Evolutionary conservation across 2,329 filamentous ascomycete genomes (phyloP), one percentile per base, ranked within the genome.

Genomic region (Fusarium equiseti): DNA sequence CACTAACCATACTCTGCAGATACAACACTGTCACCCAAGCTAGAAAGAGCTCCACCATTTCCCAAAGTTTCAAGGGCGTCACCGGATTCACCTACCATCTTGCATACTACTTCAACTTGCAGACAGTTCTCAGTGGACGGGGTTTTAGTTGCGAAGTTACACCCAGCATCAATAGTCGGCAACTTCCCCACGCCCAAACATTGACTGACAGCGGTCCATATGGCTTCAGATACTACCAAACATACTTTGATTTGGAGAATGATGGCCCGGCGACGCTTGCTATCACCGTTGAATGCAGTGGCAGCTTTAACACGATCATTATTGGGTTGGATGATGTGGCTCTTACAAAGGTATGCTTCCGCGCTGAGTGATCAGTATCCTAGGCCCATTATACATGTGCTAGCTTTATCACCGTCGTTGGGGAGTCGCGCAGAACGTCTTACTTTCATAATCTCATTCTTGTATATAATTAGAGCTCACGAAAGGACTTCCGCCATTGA

Each of bases 21-120:
- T 40, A 22, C 49, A 42, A 31, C 20, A 38, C 48, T 3, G 5
- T 52, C 3, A 16, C 2, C 7, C 29, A 18, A 10, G 12, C 1
- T 8, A 24, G 18, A 10, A 29, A 9, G 16, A 10, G 12, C 13
- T 13, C 44, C 22, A 29, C 15, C 18, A 50, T 66, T 31, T 32
- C 24, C 2, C 63, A 66, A 18, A 32, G 1, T 16, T 32, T 32
- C 31, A 7, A 32, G 0, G 31, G 31, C 13, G 7, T 32, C 0
- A 16, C 31, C 13, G 31, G 31, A 2, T 31, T 31, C 31, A 32
- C 13, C 31, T 32, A 32, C 13, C 32, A 0, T 16, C 32, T 66
- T 8, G 27, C 51, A 2, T 66, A 66, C 48, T 60, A 43, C 12
- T 13, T 66, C 13, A 18, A 18, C 12, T 3, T 66, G 3, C 24